phyloP scores from a whole-genome alignment of 805 yeast species.

The Wickerhamiella vanderwaltii region DNA sequence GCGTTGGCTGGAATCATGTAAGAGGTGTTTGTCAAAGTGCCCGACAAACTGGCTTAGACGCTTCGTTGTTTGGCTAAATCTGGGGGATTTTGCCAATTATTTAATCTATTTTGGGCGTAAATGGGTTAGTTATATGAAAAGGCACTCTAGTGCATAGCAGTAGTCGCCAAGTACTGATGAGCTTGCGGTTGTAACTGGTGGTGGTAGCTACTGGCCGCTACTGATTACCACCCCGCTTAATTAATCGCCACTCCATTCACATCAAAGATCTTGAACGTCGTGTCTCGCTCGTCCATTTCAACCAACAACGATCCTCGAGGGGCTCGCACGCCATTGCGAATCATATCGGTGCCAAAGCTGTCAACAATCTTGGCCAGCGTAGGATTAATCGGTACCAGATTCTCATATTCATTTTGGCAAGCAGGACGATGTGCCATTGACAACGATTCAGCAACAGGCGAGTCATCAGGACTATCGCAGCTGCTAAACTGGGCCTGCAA shows the following conservation, averaged over 20 bases:
- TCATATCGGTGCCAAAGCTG: slow-evolving; percentile 26
- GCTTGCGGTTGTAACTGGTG: no score
- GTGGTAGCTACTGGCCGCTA: not conserved
- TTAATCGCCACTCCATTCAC: slow-evolving; percentile 15
- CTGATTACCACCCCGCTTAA: not conserved
- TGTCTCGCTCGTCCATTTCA: slow-evolving; percentile 14
- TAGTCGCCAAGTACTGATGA: no score
- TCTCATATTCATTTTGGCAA: slow-evolving; percentile 12
- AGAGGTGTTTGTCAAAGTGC: not conserved
- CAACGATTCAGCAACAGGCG: not conserved
- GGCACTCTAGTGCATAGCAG: no score
- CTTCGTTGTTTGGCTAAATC: no score
- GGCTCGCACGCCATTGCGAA: slow-evolving; percentile 26
- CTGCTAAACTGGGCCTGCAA: slow-evolving; percentile 27
- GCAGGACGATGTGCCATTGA: slow-evolving; percentile 1
- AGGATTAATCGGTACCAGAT: slow-evolving; percentile 11
- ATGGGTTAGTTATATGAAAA: no score
- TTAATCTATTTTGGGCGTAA: no score
- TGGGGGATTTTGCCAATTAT: no score
- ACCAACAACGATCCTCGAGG: slow-evolving; percentile 22
- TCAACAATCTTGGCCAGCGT: slow-evolving; percentile 24
- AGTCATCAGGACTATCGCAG: not conserved
- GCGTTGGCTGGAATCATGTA: not conserved
- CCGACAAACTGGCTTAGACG: not conserved
- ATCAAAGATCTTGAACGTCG: slow-evolving; percentile 21